Conservation (phyloP, 2,329 filamentous ascomycete genomes). For the Dactylellina cionopaga region DNA sequence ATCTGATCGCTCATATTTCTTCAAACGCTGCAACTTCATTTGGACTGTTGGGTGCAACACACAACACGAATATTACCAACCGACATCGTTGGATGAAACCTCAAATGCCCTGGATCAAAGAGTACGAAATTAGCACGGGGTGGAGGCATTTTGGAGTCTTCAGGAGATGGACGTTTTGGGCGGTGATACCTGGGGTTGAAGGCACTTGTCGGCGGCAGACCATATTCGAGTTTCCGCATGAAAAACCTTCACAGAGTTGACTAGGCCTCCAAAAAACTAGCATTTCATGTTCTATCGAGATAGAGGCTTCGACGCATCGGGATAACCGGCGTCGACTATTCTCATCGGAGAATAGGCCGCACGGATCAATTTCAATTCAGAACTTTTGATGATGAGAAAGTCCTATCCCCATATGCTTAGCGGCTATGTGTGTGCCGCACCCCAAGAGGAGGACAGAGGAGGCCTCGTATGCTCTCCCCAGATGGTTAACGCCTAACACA, state of each 20-base stretch:
- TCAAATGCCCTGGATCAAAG: slow-evolving; percentile 9
- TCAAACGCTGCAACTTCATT: slow-evolving; percentile 1
- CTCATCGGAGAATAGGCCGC: slow-evolving; percentile 6
- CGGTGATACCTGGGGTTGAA: slow-evolving; percentile 21
- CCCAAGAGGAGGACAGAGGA: not conserved
- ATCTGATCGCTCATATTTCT: slow-evolving; percentile 31
- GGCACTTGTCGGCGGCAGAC: not conserved
- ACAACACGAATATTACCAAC: slow-evolving; percentile 46
- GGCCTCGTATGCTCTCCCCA: slow-evolving; percentile 19
- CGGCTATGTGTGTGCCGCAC: slow-evolving; percentile 10
- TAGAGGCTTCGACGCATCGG: slow-evolving; percentile 38
- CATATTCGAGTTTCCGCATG: not conserved
- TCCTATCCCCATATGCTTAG: not conserved
- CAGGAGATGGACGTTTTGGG: slow-evolving; percentile 10
- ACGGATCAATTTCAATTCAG: slow-evolving; percentile 35
- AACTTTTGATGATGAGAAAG: not conserved
- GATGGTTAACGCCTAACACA: not conserved
- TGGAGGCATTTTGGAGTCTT: slow-evolving; percentile 8
- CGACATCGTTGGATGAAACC: slow-evolving; percentile 35
- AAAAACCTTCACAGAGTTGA: not conserved
- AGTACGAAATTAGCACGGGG: slow-evolving; percentile 30
- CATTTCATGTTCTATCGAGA: slow-evolving; percentile 27
- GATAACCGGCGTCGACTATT: slow-evolving; percentile 31
- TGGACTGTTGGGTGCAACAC: slow-evolving; percentile 41
- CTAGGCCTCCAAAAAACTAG: slow-evolving; percentile 40